These are phyloP conservation scores for Brassica nigra DNA, from an alignment of 345 rosid genomes.

Conservation along the genomic window DNA sequence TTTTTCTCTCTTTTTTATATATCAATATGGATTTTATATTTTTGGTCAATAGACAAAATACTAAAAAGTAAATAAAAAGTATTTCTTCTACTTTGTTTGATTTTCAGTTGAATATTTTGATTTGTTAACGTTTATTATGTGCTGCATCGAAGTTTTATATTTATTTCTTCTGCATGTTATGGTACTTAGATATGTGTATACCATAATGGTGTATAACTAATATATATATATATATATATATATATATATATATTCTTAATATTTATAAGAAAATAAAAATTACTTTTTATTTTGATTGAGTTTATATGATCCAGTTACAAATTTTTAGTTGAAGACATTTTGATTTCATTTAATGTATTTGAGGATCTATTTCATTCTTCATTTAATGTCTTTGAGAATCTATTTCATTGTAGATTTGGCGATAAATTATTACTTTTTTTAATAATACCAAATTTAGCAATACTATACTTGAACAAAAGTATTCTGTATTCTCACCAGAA, in stretches of 20 bases:
- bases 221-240: neutral
- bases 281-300: neutral
- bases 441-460: neutral
- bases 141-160: neutral
- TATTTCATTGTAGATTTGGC: neutral
- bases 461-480: neutral
- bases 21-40: neutral
- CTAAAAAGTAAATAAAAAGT: neutral
- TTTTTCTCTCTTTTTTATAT: neutral
- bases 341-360: neutral
- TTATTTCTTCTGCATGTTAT: neutral
- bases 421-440: neutral
- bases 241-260: neutral
- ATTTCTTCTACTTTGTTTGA: neutral
- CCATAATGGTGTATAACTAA: neutral
- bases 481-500: neutral
- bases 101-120: neutral
- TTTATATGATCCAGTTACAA: neutral
- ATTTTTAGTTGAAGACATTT: neutral
- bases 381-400: neutral
- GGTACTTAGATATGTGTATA: neutral
- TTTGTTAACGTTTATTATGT: neutral
- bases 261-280: neutral
- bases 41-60: neutral
- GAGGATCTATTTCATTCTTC: neutral